Evolutionary conservation across 106 monocot species (phyloP).

Genomic region (Agapanthus africanus): DNA sequence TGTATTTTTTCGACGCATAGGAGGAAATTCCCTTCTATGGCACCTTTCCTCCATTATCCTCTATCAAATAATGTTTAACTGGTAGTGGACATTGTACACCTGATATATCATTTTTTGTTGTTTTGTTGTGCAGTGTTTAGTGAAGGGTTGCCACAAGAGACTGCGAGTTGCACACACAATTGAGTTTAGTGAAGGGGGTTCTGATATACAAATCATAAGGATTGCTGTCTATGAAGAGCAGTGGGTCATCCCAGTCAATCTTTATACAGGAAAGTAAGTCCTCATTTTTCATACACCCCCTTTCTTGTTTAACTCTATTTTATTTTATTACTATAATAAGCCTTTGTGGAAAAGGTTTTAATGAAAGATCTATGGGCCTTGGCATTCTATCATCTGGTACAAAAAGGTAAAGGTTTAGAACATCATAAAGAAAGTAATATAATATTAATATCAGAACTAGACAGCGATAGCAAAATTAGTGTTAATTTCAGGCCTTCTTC

Average conservation of each 20-base stretch:
- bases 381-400: neutral
- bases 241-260: slow-evolving; percentile 58
- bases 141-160: slow-evolving; percentile 97
- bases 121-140: slow-evolving; percentile 63
- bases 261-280: slow-evolving; percentile 61
- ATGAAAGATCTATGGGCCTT: neutral
- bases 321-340: too few relatives aligned
- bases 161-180: slow-evolving; percentile 90
- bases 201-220: slow-evolving; percentile 68
- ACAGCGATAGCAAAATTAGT: neutral
- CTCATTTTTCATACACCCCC: neutral
- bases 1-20: too few relatives aligned
- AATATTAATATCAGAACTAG: neutral
- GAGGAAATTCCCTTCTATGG: too few relatives aligned
- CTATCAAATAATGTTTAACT: neutral
- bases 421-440: neutral
- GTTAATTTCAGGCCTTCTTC: neutral
- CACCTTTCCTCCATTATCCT: too few relatives aligned
- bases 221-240: slow-evolving; percentile 91
- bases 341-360: neutral
- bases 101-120: neutral
- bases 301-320: too few relatives aligned
- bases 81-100: too few relatives aligned
- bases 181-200: slow-evolving; percentile 82
- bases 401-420: neutral